Conservation (phyloP, 768 basidiomycete species). For the Pleurotus tuber-regium region DNA sequence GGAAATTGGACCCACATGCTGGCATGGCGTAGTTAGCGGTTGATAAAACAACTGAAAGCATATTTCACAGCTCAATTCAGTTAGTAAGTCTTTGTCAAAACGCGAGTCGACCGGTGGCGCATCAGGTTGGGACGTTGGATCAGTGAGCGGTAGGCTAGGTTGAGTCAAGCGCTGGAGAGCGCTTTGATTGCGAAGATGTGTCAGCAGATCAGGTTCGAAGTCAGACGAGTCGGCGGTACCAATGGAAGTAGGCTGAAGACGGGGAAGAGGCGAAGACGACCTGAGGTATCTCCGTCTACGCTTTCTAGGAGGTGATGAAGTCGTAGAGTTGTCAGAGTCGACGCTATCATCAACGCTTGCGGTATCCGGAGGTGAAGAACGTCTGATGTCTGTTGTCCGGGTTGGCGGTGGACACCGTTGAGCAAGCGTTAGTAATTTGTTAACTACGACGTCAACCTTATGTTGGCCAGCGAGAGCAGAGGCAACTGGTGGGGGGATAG, state of each 20-base stretch:
- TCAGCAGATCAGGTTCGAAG: neutral
- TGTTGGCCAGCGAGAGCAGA: constrained; percentile 14
- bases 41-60: constrained; percentile 83
- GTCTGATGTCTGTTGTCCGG: constrained; percentile 13
- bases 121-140: constrained; percentile 21
- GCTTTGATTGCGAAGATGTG: constrained; percentile 11
- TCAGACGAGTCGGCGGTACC: constrained; percentile 10
- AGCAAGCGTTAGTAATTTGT: constrained; percentile 50
- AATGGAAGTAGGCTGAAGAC: constrained; percentile 14
- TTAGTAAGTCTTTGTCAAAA: constrained; percentile 60
- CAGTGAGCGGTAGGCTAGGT: constrained; percentile 30
- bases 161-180: constrained; percentile 27
- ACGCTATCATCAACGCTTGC: constrained; percentile 29
- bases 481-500: constrained; percentile 3
- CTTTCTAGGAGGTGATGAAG: neutral
- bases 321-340: constrained; percentile 18
- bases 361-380: constrained; percentile 22
- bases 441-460: constrained; percentile 54
- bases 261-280: constrained; percentile 7
- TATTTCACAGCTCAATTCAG: constrained; percentile 86
- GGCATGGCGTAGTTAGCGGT: constrained; percentile 92
- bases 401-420: constrained; percentile 17
- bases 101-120: constrained; percentile 25
- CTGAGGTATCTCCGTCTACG: constrained; percentile 3
- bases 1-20: constrained; percentile 62